phyloP scores from a whole-genome alignment of 129 eudicot genomes.

The Saussurea involucrata region DNA sequence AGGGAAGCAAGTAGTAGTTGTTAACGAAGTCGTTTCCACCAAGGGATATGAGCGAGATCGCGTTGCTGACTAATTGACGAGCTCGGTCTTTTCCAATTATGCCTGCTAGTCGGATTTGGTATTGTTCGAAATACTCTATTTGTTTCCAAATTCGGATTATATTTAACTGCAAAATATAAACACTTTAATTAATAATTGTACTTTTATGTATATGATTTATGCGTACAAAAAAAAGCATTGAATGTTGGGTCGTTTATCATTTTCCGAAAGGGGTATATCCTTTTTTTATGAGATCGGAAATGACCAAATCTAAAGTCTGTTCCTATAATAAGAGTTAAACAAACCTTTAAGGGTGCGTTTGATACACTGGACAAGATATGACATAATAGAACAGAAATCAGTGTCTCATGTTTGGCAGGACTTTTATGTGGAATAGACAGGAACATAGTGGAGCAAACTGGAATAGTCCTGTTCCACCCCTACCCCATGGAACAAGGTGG shows the following conservation, averaged over 20 bases:
- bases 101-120: constrained; percentile 20
- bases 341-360: too few species aligned
- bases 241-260: neutral
- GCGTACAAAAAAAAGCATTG: neutral
- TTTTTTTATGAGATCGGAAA: neutral
- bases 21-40: constrained; percentile 46
- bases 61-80: constrained; percentile 13
- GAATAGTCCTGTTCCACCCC: too few species aligned
- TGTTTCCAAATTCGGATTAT: constrained; percentile 34
- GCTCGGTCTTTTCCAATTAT: constrained; percentile 22
- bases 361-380: too few species aligned
- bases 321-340: neutral
- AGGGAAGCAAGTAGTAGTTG: constrained; percentile 37
- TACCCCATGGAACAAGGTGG: too few species aligned
- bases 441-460: too few species aligned
- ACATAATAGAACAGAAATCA: too few species aligned
- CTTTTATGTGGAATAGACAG: too few species aligned
- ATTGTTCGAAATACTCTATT: constrained; percentile 31
- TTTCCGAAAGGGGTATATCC: neutral
- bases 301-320: neutral
- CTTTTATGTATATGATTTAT: neutral
- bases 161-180: constrained; percentile 19
- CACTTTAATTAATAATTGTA: neutral
- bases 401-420: too few species aligned
- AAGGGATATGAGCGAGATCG: constrained; percentile 29